phyloP scores from a whole-genome alignment of 768 basidiomycete species.

The Agaricus blazei region DNA sequence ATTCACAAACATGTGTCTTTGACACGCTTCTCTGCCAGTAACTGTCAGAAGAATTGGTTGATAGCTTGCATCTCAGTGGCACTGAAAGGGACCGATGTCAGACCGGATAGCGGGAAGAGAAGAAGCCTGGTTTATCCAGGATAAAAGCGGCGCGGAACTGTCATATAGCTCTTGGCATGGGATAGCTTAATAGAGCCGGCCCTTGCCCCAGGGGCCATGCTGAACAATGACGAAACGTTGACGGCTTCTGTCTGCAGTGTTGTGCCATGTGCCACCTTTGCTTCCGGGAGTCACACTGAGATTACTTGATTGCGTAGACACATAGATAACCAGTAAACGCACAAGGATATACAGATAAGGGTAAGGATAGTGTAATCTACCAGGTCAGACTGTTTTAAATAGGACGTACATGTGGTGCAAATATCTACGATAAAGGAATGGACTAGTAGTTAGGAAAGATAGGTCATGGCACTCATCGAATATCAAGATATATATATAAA shows the following conservation, averaged over 20 bases:
- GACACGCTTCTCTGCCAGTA: too few relatives aligned
- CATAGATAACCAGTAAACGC: not conserved
- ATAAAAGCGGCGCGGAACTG: not conserved
- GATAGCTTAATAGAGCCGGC: not conserved
- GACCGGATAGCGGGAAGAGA: not conserved
- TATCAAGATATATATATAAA: not conserved
- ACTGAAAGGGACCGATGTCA: not conserved
- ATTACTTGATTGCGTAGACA: not conserved
- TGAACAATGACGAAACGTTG: too few relatives aligned
- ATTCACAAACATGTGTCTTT: too few relatives aligned
- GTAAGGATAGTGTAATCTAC: conserved; percentile 6
- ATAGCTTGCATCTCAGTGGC: not conserved
- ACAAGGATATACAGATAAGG: conserved; percentile 4
- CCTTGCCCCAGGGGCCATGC: not conserved
- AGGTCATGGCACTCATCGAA: not conserved
- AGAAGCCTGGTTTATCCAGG: not conserved
- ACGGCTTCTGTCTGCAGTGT: too few relatives aligned
- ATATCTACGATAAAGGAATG: conserved; percentile 2
- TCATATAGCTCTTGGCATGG: not conserved
- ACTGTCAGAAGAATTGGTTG: not conserved
- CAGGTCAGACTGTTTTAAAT: not conserved
- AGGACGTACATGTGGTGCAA: conserved; percentile 6
- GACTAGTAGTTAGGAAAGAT: not conserved
- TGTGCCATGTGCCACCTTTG: too few relatives aligned
- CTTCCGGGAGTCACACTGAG: not conserved